Evolutionary conservation across 106 monocot species (phyloP), one percentile per base, ranked within the genome.

Genomic region (Chionographis japonica): DNA sequence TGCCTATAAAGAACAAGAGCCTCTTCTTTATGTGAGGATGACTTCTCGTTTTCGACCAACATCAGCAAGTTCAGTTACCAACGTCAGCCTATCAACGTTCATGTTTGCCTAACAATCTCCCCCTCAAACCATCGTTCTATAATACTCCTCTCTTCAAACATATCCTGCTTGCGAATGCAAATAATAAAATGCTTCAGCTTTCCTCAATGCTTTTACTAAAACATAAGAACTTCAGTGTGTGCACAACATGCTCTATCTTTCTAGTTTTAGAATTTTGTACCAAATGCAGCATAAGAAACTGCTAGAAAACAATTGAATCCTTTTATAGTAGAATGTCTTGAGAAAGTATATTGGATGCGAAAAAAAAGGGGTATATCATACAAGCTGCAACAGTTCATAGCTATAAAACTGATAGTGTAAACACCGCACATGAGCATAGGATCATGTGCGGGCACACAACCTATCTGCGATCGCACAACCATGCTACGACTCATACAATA

Each of bases 101-200:
- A 98, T 98, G 65, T 98, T 98, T 54, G 98, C 98, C 1, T 93
- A 93, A 78, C 85, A 90, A 13, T 93, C 87, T 67, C 6, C 73
- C 85, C 27, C 81, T 93, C 77, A 98, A 73, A 60, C 80, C 77
- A 79, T 98, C 93, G 75, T 90, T 93, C 59, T 85, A 98, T 98
- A 81, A 87, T 98, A 68, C 98, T 90, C 79, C 93, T 98, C 79
- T 98, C 98, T 68, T 98, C 98, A 81, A 90, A 98, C 98, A 98
- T 98, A 69, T 98, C 93, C 98, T 98, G 56, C 53, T 77, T 40
- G 12, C 4, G 50, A 65, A 35, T 60, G 27, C 60, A 20, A 60
- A 50, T 15, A 12, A 49, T 10, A 6, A 46, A 46, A 46, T 46
- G 9, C 46, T 46, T 46, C 8, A 46, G 46, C 46, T 46, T 46